Conservation (phyloP, 2,329 filamentous ascomycete species). For the Cadophora malorum region DNA sequence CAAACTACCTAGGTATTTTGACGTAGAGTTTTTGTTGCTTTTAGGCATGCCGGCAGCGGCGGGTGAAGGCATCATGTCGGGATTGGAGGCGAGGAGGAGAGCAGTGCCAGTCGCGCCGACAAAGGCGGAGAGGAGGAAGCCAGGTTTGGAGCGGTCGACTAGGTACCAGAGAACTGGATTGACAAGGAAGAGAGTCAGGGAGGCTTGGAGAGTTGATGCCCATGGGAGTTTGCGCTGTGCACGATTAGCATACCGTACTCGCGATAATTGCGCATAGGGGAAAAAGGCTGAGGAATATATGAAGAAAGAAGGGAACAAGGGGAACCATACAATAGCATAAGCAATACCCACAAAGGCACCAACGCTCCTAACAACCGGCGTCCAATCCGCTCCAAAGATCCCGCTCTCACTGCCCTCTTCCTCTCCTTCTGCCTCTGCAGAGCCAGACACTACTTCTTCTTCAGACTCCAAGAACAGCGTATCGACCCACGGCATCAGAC, state of each 20-base stretch:
- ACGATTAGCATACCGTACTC: conserved; percentile 28
- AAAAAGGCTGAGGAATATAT: neutral
- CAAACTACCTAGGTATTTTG: conserved; percentile 24
- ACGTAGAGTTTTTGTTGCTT: conserved; percentile 27
- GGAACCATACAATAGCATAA: conserved; percentile 77
- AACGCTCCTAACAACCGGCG: conserved; percentile 70
- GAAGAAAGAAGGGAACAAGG: neutral
- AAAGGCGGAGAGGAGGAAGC: conserved; percentile 77
- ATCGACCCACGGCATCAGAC: conserved; percentile 85
- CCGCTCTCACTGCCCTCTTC: conserved; percentile 42
- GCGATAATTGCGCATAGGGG: too few relatives aligned
- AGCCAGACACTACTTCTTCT: conserved; percentile 21
- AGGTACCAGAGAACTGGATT: conserved; percentile 97
- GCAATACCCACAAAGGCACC: conserved; percentile 77
- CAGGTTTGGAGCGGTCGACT: conserved; percentile 86
- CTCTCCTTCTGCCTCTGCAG: conserved; percentile 39
- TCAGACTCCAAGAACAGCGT: conserved; percentile 66
- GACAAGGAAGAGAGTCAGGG: conserved; percentile 83
- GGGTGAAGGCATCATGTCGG: conserved; percentile 77
- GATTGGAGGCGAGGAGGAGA: conserved; percentile 75
- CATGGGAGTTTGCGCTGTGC: conserved; percentile 83
- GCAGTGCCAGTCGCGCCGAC: conserved; percentile 78
- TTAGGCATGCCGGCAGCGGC: conserved; percentile 44
- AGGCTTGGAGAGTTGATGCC: conserved; percentile 94
- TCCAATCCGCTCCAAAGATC: conserved; percentile 71